phyloP scores from a whole-genome alignment of 2,329 filamentous ascomycete genomes.

The Aureobasidium zeae region DNA sequence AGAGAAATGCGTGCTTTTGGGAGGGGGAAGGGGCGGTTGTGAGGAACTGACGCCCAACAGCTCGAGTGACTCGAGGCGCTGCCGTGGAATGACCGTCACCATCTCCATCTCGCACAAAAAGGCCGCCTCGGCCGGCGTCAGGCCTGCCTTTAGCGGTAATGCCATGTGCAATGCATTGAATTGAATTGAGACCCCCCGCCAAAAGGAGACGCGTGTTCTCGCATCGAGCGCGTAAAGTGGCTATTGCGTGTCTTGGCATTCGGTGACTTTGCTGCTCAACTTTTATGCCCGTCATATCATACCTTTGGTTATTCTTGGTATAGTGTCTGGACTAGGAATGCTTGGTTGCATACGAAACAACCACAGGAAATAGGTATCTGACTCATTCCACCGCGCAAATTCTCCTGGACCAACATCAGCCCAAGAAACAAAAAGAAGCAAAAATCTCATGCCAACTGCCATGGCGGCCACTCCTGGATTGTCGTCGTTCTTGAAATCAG shows the following conservation, averaged over 20 bases:
- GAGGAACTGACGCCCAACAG: slow-evolving; percentile 79
- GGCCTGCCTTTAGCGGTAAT: slow-evolving; percentile 52
- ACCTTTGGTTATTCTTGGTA: too few relatives aligned
- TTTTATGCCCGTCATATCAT: too few relatives aligned
- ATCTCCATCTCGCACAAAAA: slow-evolving; percentile 98
- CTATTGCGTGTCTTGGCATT: too few relatives aligned
- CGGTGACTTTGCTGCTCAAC: too few relatives aligned
- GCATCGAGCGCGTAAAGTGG: too few relatives aligned
- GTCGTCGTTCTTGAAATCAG: slow-evolving; percentile 66
- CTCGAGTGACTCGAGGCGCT: slow-evolving; percentile 75
- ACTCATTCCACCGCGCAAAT: slow-evolving; percentile 7
- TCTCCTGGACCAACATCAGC: slow-evolving; percentile 9
- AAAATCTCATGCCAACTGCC: slow-evolving; percentile 46
- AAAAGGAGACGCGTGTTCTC: too few relatives aligned
- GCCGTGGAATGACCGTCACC: slow-evolving; percentile 84
- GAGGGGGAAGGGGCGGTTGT: slow-evolving; percentile 19
- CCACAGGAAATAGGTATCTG: too few relatives aligned
- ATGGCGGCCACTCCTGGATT: slow-evolving; percentile 60
- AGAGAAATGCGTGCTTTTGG: slow-evolving; percentile 8
- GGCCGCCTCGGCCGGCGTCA: slow-evolving; percentile 79
- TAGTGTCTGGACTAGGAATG: too few relatives aligned
- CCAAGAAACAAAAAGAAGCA: slow-evolving; percentile 9
- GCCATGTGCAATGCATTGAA: slow-evolving; percentile 43
- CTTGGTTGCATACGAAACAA: too few relatives aligned
- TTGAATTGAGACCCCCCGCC: too few relatives aligned